Evolutionary conservation across 2,329 filamentous ascomycete genomes (phyloP), one percentile per base, ranked within the genome.

Genomic region (Chalaropsis ovoidea): DNA sequence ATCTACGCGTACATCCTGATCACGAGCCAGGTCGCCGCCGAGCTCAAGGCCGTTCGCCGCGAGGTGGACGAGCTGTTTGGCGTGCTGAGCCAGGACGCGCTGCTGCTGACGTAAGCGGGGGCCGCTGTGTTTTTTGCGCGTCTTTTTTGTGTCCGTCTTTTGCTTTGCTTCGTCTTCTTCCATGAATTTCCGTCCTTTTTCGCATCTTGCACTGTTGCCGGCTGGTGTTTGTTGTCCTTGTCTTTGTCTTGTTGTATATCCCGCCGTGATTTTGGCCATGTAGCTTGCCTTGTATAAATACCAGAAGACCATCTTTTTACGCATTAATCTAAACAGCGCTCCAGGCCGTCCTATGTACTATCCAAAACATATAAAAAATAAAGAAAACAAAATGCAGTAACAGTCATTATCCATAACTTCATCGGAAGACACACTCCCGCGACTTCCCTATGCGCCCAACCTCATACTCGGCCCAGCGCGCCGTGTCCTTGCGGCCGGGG

Each of bases 401-500:
- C 19, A 62, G 49, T 54, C 27, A n/a, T 49, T 35, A 63, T 39
- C 63, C 41, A 45, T 42, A 42, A 31, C 41, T 17, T 45, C 39
- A 31, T 68, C 69, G 87, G 69, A 86, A 83, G 49, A 80, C 76
- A 70, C 83, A 82, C 73, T 90, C 86, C 73, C 80, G 83, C 11
- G 88, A 73, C 71, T 74, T 81, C 1, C 87, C 88, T 65, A 81
- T 79, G 62, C 78, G 81, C 31, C 84, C 80, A 54, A 89, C 75
- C 74, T 89, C 88, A 77, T 93, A 97, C 77, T 97, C 94, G 1
- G 93, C 81, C 93, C 94, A 97, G 68, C 86, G 81, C 5, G 85
- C 88, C 6, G 86, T 83, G 3, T 86, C 85, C 69, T 84, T 82
- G 64, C 86, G 81, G 0, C 86, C 87, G 0, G 83, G 78, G 0